Percentiles rank a stretch among this genome's conserved stretches.
phyloP scores from a whole-genome alignment of 73 alveolate genomes.

The Paramecium octaurelia region DNA sequence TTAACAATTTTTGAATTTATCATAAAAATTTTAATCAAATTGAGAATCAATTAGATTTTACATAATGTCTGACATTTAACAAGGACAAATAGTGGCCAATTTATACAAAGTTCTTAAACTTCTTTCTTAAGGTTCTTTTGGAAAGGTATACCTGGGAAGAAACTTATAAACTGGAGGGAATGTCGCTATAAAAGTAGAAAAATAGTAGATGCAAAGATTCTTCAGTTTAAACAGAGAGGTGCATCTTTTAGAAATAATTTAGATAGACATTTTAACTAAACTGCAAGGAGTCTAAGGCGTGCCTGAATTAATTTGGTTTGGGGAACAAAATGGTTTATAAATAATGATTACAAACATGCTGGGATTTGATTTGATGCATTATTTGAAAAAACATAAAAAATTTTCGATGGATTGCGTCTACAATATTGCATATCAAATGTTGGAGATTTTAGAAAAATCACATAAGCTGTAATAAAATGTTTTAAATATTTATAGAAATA shows the following conservation, averaged over 20 bases:
- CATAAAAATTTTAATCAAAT: neutral
- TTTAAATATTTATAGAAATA: neutral
- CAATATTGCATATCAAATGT: neutral
- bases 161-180: neutral
- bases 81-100: conserved; percentile 6
- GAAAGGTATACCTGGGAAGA: conserved; percentile 44
- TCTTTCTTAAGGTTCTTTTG: conserved; percentile 54
- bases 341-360: conserved; percentile 81
- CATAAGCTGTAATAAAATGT: neutral
- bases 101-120: neutral
- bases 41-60: neutral
- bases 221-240: neutral
- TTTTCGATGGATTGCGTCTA: neutral
- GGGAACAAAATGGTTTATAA: conserved; percentile 56
- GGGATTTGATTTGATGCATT: conserved; percentile 63
- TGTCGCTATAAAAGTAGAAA: conserved; percentile 61
- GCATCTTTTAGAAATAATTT: neutral
- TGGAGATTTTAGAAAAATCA: neutral
- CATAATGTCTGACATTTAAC: neutral
- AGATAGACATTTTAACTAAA: conserved; percentile 8
- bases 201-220: neutral
- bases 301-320: conserved; percentile 71
- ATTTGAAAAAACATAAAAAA: neutral
- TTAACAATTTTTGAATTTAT: neutral
- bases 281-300: conserved; percentile 2